These are phyloP conservation scores for Fusarium proliferatum DNA, from an alignment of 2,329 filamentous ascomycete genomes.

Conservation along the genomic window DNA sequence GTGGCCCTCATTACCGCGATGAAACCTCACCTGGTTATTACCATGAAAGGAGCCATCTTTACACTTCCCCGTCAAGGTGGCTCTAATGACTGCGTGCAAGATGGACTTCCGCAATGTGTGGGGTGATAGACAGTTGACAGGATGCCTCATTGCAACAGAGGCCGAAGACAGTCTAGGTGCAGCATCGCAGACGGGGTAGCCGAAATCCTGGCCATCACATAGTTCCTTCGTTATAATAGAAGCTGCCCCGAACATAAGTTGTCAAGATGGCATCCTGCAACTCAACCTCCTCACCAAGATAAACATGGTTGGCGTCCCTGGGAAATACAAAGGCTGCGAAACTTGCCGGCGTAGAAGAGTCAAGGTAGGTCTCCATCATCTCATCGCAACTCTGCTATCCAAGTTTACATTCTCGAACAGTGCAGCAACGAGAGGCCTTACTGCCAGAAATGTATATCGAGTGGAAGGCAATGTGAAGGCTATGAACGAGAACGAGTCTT, in stretches of 20 bases:
- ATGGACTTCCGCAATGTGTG: slow-evolving; percentile 36
- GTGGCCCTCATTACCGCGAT: slow-evolving; percentile 39
- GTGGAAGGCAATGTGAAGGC: slow-evolving; percentile 68
- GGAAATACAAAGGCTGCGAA: slow-evolving; percentile 73
- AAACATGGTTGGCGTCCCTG: slow-evolving; percentile 70
- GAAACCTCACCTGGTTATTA: slow-evolving; percentile 31
- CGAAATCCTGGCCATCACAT: slow-evolving; percentile 10
- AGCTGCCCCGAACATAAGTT: neutral
- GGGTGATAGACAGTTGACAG: slow-evolving; percentile 34
- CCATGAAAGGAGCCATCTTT: slow-evolving; percentile 29
- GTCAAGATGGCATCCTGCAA: neutral
- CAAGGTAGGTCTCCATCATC: slow-evolving; percentile 57
- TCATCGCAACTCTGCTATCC: neutral
- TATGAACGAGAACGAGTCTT: slow-evolving; percentile 73
- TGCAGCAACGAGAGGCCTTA: slow-evolving; percentile 71
- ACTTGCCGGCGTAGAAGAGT: slow-evolving; percentile 69
- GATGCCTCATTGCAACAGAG: slow-evolving; percentile 31
- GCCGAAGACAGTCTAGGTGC: slow-evolving; percentile 37
- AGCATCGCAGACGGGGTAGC: slow-evolving; percentile 23
- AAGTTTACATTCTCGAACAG: slow-evolving; percentile 48
- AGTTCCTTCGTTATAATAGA: slow-evolving; percentile 3
- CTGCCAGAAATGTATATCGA: slow-evolving; percentile 70
- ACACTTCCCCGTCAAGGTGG: slow-evolving; percentile 14
- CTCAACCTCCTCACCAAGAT: slow-evolving; percentile 12
- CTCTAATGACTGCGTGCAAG: slow-evolving; percentile 12